Evolutionary conservation across 257 asterid genomes (phyloP).

Genomic region (Jasminum sambac): DNA sequence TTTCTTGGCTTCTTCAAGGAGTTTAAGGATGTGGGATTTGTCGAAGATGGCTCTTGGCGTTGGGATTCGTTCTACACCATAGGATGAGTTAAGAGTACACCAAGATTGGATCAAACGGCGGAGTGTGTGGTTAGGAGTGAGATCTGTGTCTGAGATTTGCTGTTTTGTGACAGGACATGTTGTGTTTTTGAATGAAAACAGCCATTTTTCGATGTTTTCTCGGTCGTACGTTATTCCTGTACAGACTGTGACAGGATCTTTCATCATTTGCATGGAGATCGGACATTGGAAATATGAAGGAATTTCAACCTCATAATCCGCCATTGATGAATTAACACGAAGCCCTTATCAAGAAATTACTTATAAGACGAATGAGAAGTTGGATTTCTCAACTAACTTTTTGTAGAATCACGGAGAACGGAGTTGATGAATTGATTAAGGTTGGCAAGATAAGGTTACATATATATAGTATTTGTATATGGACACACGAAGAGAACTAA

Average conservation of each 20-base stretch:
- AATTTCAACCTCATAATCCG: constrained; percentile 42
- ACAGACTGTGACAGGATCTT: constrained; percentile 65
- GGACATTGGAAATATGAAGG: constrained; percentile 75
- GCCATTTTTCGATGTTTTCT: constrained; percentile 63
- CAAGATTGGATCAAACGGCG: constrained; percentile 68
- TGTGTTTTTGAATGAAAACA: constrained; percentile 41
- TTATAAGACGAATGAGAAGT: not conserved
- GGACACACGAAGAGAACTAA: not conserved
- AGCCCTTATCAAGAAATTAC: too few relatives aligned
- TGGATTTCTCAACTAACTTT: not conserved
- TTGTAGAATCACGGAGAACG: not conserved
- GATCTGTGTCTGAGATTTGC: constrained; percentile 32
- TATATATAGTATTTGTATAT: not conserved
- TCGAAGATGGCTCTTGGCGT: constrained; percentile 58
- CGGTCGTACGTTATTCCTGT: constrained; percentile 88
- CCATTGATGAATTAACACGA: constrained; percentile 3
- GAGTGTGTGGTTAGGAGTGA: constrained; percentile 77
- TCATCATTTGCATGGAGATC: constrained; percentile 79
- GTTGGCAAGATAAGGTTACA: constrained; percentile 22
- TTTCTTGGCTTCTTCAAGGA: constrained; percentile 42
- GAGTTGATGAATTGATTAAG: not conserved
- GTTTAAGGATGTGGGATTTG: constrained; percentile 41
- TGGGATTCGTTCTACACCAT: constrained; percentile 54
- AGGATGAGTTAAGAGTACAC: constrained; percentile 62
- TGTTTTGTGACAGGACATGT: constrained; percentile 70